A percentile compares a stretch with the other conserved stretches of the same genome.
Evolutionary conservation across 2,329 filamentous ascomycete genomes (phyloP).

Genomic region (Monosporascus cannonballus): DNA sequence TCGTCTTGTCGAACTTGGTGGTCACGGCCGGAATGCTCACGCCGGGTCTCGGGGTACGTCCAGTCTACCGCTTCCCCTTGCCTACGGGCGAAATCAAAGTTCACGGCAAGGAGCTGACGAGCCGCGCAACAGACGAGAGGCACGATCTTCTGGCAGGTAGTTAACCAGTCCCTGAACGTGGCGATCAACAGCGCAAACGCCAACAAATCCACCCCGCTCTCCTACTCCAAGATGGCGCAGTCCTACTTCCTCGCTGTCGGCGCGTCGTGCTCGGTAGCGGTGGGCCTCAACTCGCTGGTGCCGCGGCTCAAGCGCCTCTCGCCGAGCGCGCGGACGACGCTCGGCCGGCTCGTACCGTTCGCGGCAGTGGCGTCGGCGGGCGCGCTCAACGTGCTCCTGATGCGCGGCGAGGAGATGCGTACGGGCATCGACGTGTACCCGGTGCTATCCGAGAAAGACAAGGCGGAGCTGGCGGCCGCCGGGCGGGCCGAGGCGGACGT

Average conservation of each 20-base stretch:
- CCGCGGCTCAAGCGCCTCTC: slow-evolving; percentile 73
- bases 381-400: slow-evolving; percentile 91
- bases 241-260: slow-evolving; percentile 90
- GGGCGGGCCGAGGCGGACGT: slow-evolving; percentile 60
- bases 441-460: slow-evolving; percentile 65
- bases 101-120: neutral
- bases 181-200: slow-evolving; percentile 97
- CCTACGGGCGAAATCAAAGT: neutral
- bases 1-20: slow-evolving; percentile 86
- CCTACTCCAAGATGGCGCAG: slow-evolving; percentile 71
- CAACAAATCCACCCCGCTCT: slow-evolving; percentile 92
- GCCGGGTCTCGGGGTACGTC: slow-evolving; percentile 66
- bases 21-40: slow-evolving; percentile 97
- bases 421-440: slow-evolving; percentile 90
- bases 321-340: slow-evolving; percentile 67
- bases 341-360: slow-evolving; percentile 88
- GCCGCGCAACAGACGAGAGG: slow-evolving; percentile 56
- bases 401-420: slow-evolving; percentile 94
- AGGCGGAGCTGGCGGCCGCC: slow-evolving; percentile 47
- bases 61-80: neutral
- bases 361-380: slow-evolving; percentile 90
- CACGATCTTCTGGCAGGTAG: slow-evolving; percentile 88
- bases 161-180: slow-evolving; percentile 96
- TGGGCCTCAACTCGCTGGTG: slow-evolving; percentile 86
- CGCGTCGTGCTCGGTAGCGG: slow-evolving; percentile 87